Evolutionary conservation across 257 asterid genomes (phyloP), one percentile per base, ranked within the genome.

Genomic region (Forsythia viridissima): DNA sequence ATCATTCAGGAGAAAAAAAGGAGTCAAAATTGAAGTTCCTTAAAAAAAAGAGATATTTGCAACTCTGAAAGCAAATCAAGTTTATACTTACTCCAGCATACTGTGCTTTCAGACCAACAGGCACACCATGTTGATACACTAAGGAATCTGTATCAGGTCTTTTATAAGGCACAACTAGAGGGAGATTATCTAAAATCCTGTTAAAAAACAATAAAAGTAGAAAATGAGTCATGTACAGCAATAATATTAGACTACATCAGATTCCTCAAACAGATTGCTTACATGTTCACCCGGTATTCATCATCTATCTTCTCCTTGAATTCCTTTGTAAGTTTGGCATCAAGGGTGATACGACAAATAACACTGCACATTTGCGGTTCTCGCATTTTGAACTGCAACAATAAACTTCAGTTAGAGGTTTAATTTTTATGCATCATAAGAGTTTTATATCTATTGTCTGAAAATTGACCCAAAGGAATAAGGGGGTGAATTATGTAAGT

Each of bases 281-380:
- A 86, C 90, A 86, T 86, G 86, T 86, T 86, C 81, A 86, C 88
- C 44, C 86, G 82, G 68, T 86, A 86, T 55, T 86, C 88, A 59
- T 86, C 88, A 71, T 84, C 88, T 71, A 86, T 86, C 80, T 86
- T 86, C 83, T 86, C 90, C 80, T 86, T 84, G 7, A 86, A 82
- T 70, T 61, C 88, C 75, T 84, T 86, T 61, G 88, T 86, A 24
- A 84, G 78, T 80, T 86, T 86, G 51, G 88, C 88, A 80, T 82
- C 80, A 39, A 86, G 88, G 67, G 67, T 77, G 74, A 77, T 9
- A 65, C 37, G 86, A 43, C 90, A 84, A 34, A 76, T 83, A 59
- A 82, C 76, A 66, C 61, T 79, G 80, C 90, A 86, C 90, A 84
- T 82, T 72, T 84, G 88, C 37, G 90, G 88, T 75, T 86, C 80